phyloP scores from a whole-genome alignment of 1,139 yeast species.

The Suhomyces terraborum region DNA sequence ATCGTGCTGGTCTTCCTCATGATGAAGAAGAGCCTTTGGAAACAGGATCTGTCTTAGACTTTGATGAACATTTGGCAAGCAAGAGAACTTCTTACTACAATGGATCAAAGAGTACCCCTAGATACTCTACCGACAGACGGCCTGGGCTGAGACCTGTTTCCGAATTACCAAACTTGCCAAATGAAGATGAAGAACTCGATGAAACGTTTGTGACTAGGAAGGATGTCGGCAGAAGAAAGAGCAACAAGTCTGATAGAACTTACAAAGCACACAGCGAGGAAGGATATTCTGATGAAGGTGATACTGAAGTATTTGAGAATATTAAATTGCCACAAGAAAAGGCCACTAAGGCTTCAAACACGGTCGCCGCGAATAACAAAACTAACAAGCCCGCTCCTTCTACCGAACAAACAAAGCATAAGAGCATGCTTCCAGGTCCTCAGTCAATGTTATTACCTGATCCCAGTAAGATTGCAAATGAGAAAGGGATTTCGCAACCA shows the following conservation, averaged over 20 bases:
- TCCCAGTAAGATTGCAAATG: conserved; percentile 14
- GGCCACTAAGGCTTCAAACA: conserved; percentile 10
- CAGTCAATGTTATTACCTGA: conserved; percentile 44
- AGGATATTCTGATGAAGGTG: conserved; percentile 22
- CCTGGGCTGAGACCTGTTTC: conserved; percentile 33
- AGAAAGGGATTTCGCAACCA: conserved; percentile 24
- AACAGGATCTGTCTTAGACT: conserved; percentile 44
- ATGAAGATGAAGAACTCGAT: conserved; percentile 20
- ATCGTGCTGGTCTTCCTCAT: conserved; percentile 37
- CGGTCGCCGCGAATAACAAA: background rate
- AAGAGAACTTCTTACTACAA: conserved; percentile 42
- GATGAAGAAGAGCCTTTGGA: conserved; percentile 37
- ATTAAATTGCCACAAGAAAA: conserved; percentile 46
- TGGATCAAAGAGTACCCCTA: conserved; percentile 25
- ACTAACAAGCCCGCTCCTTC: background rate
- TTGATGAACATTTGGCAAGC: conserved; percentile 45
- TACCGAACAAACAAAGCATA: conserved; percentile 19
- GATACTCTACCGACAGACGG: conserved; percentile 26
- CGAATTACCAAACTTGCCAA: conserved; percentile 38
- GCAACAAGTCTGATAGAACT: conserved; percentile 14
- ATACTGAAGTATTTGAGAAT: conserved; percentile 43
- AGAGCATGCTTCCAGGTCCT: conserved; percentile 39
- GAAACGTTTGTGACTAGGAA: conserved; percentile 42
- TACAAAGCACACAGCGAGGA: conserved; percentile 19
- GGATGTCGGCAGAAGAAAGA: conserved; percentile 26